Evolutionary conservation across 257 asterid genomes (phyloP), one percentile per base, ranked within the genome.

Genomic region (Ophiorrhiza pumila): DNA sequence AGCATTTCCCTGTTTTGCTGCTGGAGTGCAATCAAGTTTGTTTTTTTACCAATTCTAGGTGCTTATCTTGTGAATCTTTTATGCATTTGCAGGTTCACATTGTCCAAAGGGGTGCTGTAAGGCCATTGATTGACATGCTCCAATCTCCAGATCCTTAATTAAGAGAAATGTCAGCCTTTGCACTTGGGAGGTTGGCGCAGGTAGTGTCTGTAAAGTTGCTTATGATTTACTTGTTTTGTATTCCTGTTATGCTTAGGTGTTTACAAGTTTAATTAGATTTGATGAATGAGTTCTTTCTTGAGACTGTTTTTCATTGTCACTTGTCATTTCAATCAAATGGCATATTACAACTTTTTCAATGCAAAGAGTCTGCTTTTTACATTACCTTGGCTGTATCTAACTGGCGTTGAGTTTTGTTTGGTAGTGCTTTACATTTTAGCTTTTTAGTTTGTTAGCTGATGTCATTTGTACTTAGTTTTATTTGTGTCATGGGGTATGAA

Each of bases 131-230:
- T 68, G 94, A 90, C 77, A 93, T 93, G 98, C 97, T 93, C 68
- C 94, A 91, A 71, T 89, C 98, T 63, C 73, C 83, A 65, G 97
- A 95, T 91, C 82, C 85, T 96, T 80, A 95, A 80, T 83, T 93
- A 75, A 87, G 89, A 74, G 98, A 93, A 81, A 93, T 93, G 97
- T 89, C 96, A 52, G n/a, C 98, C 29, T 91, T 93, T 85, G 96
- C 98, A 61, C 86, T 91, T 2, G 98, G 98, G 77, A 93, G 98
- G 82, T 80, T 93, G 81, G 97, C 98, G 35, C 98, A 91, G 97
- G 98, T 93, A 80, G 61, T 57, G 32, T 29, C 61, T 55, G 25
- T 47, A 6, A 22, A 56, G 13, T 52, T 74, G 63, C n/a, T n/a
- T 35, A 50, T 65, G 56, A 55, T 45, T 76, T 57, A 4, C 61